phyloP scores from a whole-genome alignment of 2,329 filamentous ascomycete genomes.

The Camptophora hylomeconis region DNA sequence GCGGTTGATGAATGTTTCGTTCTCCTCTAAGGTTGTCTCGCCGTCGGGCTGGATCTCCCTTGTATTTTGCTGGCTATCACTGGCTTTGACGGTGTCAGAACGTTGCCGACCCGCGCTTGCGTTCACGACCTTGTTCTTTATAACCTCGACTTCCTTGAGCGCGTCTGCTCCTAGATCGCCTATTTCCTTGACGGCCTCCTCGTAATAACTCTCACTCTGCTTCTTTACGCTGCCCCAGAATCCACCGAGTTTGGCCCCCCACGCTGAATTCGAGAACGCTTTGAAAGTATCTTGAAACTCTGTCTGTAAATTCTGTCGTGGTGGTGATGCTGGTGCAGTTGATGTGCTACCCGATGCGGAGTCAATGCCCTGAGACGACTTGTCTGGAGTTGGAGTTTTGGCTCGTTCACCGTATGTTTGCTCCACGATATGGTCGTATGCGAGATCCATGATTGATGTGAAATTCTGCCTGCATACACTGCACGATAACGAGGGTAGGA shows the following conservation, averaged over 20 bases:
- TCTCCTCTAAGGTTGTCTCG: conserved; percentile 21
- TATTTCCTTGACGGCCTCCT: conserved; percentile 72
- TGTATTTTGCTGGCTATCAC: conserved; percentile 12
- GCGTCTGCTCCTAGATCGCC: conserved; percentile 68
- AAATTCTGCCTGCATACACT: too few relatives aligned
- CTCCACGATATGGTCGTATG: conserved; percentile 93
- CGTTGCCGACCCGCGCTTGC: conserved; percentile 63
- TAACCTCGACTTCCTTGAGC: conserved; percentile 60
- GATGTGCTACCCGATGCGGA: conserved; percentile 15
- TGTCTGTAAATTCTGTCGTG: conserved; percentile 53
- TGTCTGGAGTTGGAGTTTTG: conserved; percentile 21
- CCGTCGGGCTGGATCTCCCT: too few relatives aligned
- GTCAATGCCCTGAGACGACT: conserved; percentile 33
- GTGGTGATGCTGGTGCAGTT: conserved; percentile 18
- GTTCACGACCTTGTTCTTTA: conserved; percentile 55
- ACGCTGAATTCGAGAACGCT: conserved; percentile 79
- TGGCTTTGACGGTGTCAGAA: conserved; percentile 37
- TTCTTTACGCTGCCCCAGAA: conserved; percentile 88
- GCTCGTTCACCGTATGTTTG: conserved; percentile 50
- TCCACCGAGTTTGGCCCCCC: conserved; percentile 78
- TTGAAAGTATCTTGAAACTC: conserved; percentile 94
- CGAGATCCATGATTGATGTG: conserved; percentile 64
- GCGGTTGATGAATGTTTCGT: conserved; percentile 57
- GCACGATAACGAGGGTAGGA: too few relatives aligned
- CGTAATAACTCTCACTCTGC: conserved; percentile 81